Base-by-base conservation (phyloP, 2,329 filamentous ascomycete species). In the Pseudocercospora vitis region DNA sequence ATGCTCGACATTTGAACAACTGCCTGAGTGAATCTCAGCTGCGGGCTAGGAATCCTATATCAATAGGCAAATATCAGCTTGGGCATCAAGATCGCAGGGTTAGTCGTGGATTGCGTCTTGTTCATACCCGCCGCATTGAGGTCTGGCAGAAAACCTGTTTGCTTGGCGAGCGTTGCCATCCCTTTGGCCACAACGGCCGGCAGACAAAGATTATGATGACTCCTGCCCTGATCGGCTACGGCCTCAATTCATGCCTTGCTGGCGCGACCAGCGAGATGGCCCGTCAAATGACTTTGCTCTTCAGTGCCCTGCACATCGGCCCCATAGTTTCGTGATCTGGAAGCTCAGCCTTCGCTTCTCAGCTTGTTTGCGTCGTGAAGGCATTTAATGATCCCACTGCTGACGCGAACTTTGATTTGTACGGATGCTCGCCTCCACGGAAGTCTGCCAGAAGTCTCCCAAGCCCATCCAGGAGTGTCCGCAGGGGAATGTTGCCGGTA, bases 121-220 rank as follows among this genome's bases (percentile, higher is more conserved):
- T 77, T 80, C 62, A 65, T 79, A 42, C 77, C 78, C 0, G 61
- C 79, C 2, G 77, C 77, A 3, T 76, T 77, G 50, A 76, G 77
- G 45, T 66, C 74, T 51, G 78, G 78, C 0, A 52, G 55, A 18
- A 50, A 55, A 16, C 31, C 46, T 3, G 45, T 57, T 8, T 60
- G 55, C 29, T 19, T 60, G 26, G 24, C 54, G n/a, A 48, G 35
- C 28, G 53, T 51, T 7, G 46, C 44, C 14, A 51, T 50, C 4
- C 40, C 24, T n/a, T 16, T 55, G 9, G 51, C 39, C 2, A 48
- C 49, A 16, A 23, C 47, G 7, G 48, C 28, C 57, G 57, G 55
- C 46, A 49, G 16, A 45, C 40, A 7, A 44, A 44, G 14, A 57
- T 57, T 45, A n/a, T 32, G 21, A 57, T 44, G 7, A 23, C 31